These are phyloP conservation scores for Puccinia coronata DNA, from an alignment of 1,284 basidiomycete genomes.

Conservation along the genomic window DNA sequence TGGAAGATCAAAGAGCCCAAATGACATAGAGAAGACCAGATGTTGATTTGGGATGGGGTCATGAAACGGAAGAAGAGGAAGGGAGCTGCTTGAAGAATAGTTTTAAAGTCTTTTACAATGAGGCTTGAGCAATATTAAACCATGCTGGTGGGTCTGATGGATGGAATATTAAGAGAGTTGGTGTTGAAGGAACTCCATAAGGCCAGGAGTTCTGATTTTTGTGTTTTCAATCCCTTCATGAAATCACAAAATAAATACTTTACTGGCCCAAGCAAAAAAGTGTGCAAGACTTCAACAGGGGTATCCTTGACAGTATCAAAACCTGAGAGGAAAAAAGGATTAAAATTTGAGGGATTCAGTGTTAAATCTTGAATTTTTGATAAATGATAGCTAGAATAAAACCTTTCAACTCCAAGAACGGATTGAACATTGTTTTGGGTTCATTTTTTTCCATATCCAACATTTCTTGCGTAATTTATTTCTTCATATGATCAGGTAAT, in stretches of 20 bases:
- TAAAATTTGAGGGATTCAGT: not conserved
- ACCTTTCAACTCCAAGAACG: not conserved
- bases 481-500: conserved; percentile 1
- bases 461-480: not conserved
- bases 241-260: not conserved
- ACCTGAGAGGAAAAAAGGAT: not conserved
- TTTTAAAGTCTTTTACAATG: conserved; percentile 59
- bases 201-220: not conserved
- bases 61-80: conserved; percentile 59
- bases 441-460: not conserved
- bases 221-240: not conserved
- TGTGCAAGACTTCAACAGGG: too few relatives aligned
- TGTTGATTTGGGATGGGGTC: conserved; percentile 50
- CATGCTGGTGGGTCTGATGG: conserved; percentile 54
- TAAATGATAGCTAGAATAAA: too few relatives aligned
- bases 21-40: conserved; percentile 58
- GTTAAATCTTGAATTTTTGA: too few relatives aligned
- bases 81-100: conserved; percentile 59
- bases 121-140: conserved; percentile 59
- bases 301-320: conserved; percentile 16
- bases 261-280: not conserved
- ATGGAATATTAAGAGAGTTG: conserved; percentile 53
- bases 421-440: not conserved
- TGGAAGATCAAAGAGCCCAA: conserved; percentile 60
- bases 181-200: conserved; percentile 24